These are phyloP conservation scores for Microdochium bolleyi DNA, from an alignment of 2,329 filamentous ascomycete genomes.

Conservation along the genomic window DNA sequence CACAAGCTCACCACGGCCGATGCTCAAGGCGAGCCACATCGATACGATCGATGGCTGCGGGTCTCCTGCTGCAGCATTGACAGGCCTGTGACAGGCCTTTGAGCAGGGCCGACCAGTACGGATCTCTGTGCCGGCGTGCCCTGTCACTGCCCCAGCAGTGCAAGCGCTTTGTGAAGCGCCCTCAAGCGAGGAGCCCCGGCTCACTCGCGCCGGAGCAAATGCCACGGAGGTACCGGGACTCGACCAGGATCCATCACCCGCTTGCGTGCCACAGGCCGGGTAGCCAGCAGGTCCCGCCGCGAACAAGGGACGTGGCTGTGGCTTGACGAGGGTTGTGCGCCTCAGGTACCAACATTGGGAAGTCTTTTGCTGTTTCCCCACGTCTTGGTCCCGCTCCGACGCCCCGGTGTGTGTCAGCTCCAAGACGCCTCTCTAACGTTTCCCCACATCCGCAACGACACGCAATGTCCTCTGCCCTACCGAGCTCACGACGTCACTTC, in stretches of 20 bases:
- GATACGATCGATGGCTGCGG: no score
- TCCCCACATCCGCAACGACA: not conserved
- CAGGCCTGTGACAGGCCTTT: no score
- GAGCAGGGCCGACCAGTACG: not conserved
- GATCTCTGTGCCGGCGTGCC: not conserved
- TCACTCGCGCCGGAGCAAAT: not conserved
- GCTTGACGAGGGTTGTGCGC: not conserved
- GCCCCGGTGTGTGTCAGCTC: not conserved
- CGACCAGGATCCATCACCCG: not conserved
- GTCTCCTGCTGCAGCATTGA: no score
- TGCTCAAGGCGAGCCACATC: no score
- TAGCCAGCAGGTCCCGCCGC: not conserved
- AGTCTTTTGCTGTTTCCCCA: not conserved
- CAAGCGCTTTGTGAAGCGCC: no score
- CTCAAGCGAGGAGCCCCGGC: no score
- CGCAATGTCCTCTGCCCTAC: not conserved
- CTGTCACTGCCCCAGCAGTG: no score
- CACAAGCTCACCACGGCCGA: no score
- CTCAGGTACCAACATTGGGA: not conserved
- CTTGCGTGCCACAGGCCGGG: not conserved
- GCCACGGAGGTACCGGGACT: not conserved
- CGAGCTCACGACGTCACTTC: not conserved
- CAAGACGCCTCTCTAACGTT: not conserved
- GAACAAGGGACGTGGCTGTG: not conserved
- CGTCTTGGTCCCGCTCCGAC: not conserved